These are phyloP conservation scores for Moricandia moricandioides DNA, from an alignment of 345 rosid species.

Conservation along the genomic window DNA sequence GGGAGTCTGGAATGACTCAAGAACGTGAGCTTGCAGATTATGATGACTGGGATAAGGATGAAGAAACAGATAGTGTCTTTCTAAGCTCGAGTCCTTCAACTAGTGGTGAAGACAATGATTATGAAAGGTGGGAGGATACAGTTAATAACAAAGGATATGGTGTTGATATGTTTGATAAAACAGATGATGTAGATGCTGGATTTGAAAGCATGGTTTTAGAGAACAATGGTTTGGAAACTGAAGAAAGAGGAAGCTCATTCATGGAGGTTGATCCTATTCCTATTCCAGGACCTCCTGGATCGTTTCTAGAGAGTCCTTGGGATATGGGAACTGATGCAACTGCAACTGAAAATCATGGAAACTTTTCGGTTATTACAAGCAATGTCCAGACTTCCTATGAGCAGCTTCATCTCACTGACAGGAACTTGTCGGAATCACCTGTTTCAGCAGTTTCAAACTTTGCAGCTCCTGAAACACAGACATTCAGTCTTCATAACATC, in stretches of 20 bases:
- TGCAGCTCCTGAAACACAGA: slow-evolving; percentile 30
- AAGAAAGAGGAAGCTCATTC: slow-evolving; percentile 48
- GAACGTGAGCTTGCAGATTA: slow-evolving; percentile 38
- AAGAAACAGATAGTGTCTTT: slow-evolving; percentile 35
- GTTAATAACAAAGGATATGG: slow-evolving; percentile 9
- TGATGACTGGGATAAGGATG: slow-evolving; percentile 32
- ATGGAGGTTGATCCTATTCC: slow-evolving; percentile 90
- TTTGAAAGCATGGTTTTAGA: slow-evolving; percentile 39
- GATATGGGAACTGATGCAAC: slow-evolving; percentile 58
- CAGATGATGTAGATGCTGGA: slow-evolving; percentile 11
- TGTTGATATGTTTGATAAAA: slow-evolving; percentile 23
- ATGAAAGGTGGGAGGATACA: slow-evolving; percentile 30
- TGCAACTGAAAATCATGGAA: slow-evolving; percentile 76
- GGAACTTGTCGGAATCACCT: slow-evolving; percentile 73
- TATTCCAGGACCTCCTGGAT: slow-evolving; percentile 97
- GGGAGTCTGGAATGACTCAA: slow-evolving; percentile 48
- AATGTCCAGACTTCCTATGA: slow-evolving; percentile 73
- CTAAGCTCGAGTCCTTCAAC: slow-evolving; percentile 32
- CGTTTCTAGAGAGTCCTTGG: slow-evolving; percentile 90
- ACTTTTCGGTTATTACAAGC: slow-evolving; percentile 72
- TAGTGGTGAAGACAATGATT: slow-evolving; percentile 28
- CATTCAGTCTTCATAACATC: slow-evolving; percentile 20
- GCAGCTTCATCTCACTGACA: slow-evolving; percentile 60
- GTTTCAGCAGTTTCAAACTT: slow-evolving; percentile 54
- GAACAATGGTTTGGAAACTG: slow-evolving; percentile 32